A percentile compares a stretch with the other conserved stretches of the same genome.
These are phyloP conservation scores for Saccharomyces mikatae DNA, from an alignment of 805 yeast genomes.

Conservation along the genomic window DNA sequence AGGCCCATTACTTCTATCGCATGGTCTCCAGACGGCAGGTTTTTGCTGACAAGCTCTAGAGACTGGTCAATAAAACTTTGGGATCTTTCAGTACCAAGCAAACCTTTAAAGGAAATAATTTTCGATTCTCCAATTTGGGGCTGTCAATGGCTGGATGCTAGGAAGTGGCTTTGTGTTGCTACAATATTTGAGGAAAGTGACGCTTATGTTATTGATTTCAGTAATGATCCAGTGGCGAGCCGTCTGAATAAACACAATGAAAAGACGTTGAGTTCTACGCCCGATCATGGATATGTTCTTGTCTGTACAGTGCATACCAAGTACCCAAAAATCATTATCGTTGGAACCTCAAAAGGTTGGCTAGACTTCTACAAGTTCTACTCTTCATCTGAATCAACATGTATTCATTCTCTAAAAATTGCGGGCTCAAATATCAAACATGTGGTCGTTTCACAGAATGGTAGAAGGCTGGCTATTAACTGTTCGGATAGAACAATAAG, in stretches of 20 bases:
- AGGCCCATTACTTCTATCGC: constrained; percentile 62
- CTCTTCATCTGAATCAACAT: constrained; percentile 12
- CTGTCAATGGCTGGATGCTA: constrained; percentile 22
- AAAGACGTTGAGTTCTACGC: background rate
- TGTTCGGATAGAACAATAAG: constrained; percentile 71
- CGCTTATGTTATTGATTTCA: constrained; percentile 21
- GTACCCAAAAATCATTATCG: constrained; percentile 40
- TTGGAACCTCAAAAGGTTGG: constrained; percentile 80
- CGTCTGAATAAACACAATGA: background rate
- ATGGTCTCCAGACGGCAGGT: constrained; percentile 72
- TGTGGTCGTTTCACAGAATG: constrained; percentile 49
- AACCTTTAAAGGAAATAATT: constrained; percentile 36
- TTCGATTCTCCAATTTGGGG: constrained; percentile 73
- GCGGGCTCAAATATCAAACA: constrained; percentile 66
- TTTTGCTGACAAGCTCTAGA: constrained; percentile 58
- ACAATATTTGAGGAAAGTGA: constrained; percentile 60
- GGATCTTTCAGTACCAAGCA: constrained; percentile 48
- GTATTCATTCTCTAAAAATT: constrained; percentile 46
- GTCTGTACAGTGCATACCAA: constrained; percentile 28
- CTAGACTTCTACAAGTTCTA: constrained; percentile 40
- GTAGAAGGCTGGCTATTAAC: constrained; percentile 59
- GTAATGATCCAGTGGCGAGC: constrained; percentile 1
- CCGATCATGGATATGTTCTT: constrained; percentile 23
- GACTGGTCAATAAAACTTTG: constrained; percentile 80
- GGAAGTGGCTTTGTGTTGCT: constrained; percentile 42